Base-by-base conservation (phyloP, 2,329 filamentous ascomycete genomes). In the Chaetomiaceae sp. region DNA sequence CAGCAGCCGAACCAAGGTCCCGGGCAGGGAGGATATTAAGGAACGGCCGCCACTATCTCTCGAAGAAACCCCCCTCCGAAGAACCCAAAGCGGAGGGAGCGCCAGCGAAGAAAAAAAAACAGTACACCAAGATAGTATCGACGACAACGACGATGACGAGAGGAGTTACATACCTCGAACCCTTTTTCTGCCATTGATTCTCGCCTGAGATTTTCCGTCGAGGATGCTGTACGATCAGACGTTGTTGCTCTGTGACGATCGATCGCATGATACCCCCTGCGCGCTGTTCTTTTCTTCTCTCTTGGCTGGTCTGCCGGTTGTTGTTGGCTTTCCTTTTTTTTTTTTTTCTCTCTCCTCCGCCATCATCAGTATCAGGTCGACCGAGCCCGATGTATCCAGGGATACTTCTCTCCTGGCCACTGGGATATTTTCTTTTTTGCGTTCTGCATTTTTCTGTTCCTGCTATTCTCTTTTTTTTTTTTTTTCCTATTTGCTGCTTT, bases 21-120 rank as follows among this genome's bases (percentile, higher is more conserved):
- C 36, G 68, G 66, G 11, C 68, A 64, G 42, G 67, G 72, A 46
- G 73, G 74, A 55, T 78, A 76, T 62, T 76, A 72, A 34, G 51
- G 18, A 7, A 32, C 4, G 34, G 7, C 11, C 20, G 30, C 27
- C 20, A 7, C 7, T 21, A 10, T 4, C n/a, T 25, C 57, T n/a
- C n/a, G n/a, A n/a, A n/a, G n/a, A n/a, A n/a, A n/a, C n/a, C n/a
- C n/a, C n/a, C n/a, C 25, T 27, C 27, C 5, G 32, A 47, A 30
- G n/a, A 23, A 25, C 18, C 33, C 11, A 27, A 23, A 27, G 20
- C 1, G 9, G 25, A 25, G 11, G n/a, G 5, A 37, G n/a, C 34
- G 21, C 38, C 30, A 36, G 13, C 37, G 29, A 34, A 18, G 20
- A 29, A 13, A 13, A 34, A n/a, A 27, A 30, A 18, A 25, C 18